A percentile compares a stretch with the other conserved stretches of the same genome.
Conservation (phyloP, 148 eudicot species). For the Pharnaceum exiguum region DNA sequence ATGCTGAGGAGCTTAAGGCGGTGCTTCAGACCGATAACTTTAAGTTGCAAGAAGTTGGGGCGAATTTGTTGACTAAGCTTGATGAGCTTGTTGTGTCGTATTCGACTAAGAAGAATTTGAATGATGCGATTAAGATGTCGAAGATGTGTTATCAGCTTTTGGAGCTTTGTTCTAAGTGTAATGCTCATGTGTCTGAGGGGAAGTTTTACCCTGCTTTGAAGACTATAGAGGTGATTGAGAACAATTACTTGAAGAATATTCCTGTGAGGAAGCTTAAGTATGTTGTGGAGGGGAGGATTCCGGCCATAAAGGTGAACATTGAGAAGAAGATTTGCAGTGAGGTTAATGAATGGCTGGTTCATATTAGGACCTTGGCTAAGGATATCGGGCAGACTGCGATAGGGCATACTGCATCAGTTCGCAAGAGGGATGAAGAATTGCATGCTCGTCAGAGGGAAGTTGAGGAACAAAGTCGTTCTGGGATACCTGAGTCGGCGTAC, state of each 20-base stretch:
- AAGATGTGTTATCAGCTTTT: conserved; percentile 55
- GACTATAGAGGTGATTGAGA: conserved; percentile 82
- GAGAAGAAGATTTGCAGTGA: conserved; percentile 68
- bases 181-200: conserved; percentile 68
- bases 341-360: conserved; percentile 93
- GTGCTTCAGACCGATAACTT: conserved; percentile 69
- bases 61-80: conserved; percentile 61
- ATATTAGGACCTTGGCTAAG: conserved; percentile 62
- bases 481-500: conserved; percentile 48
- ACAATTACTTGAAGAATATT: conserved; percentile 47
- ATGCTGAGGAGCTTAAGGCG: conserved; percentile 84
- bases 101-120: conserved; percentile 64
- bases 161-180: conserved; percentile 84
- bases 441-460: conserved; percentile 71
- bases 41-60: conserved; percentile 76
- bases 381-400: conserved; percentile 88
- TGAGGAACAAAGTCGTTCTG: conserved; percentile 61
- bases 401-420: conserved; percentile 57
- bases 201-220: conserved; percentile 84
- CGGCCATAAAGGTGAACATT: conserved; percentile 60
- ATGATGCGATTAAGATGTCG: conserved; percentile 82
- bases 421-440: conserved; percentile 74
- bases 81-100: conserved; percentile 77
- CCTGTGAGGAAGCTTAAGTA: conserved; percentile 56
- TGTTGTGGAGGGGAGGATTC: conserved; percentile 62